Conservation (phyloP, 345 rosid species). For the Bruguiera sexangula region DNA sequence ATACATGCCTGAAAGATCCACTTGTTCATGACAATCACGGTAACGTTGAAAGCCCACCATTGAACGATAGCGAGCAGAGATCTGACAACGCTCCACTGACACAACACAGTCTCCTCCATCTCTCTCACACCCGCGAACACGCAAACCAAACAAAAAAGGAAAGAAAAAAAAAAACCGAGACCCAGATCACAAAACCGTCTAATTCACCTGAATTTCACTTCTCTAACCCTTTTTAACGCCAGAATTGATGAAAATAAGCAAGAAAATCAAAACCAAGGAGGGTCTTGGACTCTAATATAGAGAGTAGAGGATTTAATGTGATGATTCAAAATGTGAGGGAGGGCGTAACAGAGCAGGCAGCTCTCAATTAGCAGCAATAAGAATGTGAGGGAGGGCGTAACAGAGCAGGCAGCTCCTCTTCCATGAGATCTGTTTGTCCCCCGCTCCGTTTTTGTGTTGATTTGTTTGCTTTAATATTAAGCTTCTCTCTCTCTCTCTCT, state of each 20-base stretch:
- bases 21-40: conserved; percentile 95
- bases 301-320: not conserved
- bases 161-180: not conserved
- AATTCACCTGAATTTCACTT: conserved; percentile 13
- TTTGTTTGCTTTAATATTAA: conserved; percentile 19
- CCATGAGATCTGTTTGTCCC: conserved; percentile 36
- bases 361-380: conserved; percentile 18
- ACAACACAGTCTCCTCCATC: conserved; percentile 74
- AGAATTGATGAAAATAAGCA: not conserved
- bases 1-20: conserved; percentile 95
- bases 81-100: conserved; percentile 67
- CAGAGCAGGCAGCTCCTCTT: conserved; percentile 41
- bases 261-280: not conserved
- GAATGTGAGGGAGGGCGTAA: conserved; percentile 32
- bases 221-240: not conserved
- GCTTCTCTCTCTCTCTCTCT: conserved; percentile 38
- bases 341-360: conserved; percentile 46
- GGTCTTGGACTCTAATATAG: not conserved
- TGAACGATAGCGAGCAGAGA: conserved; percentile 90
- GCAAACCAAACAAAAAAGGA: not conserved
- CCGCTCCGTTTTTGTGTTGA: conserved; percentile 11
- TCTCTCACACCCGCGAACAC: conserved; percentile 11
- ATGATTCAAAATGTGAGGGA: not conserved
- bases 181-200: conserved; percentile 1
- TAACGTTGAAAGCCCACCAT: conserved; percentile 97